Evolutionary conservation across 148 eudicot species (phyloP).

Genomic region (Silene latifolia): DNA sequence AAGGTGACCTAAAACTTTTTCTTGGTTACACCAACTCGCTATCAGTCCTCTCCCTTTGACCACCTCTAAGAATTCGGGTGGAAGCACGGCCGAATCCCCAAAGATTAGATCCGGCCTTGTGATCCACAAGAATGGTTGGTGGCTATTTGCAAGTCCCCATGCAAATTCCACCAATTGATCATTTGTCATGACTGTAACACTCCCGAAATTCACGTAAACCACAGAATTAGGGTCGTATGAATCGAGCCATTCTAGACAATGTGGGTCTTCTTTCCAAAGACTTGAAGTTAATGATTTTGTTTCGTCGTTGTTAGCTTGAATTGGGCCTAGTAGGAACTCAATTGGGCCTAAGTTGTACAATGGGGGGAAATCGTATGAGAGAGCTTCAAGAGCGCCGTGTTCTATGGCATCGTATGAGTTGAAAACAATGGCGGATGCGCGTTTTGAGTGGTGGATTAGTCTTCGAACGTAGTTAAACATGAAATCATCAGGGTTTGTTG

Average conservation of each 20-base stretch:
- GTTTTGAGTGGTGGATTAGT: not conserved
- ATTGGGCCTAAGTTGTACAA: constrained; percentile 44
- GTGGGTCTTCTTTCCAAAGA: constrained; percentile 38
- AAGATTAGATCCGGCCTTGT: constrained; percentile 24
- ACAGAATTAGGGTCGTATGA: constrained; percentile 10
- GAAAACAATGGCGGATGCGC: constrained; percentile 34
- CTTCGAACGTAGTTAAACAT: constrained; percentile 21
- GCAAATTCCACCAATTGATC: constrained; percentile 31
- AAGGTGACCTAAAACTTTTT: constrained; percentile 22
- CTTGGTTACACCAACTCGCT: constrained; percentile 32
- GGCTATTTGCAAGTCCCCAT: constrained; percentile 34
- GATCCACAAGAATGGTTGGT: constrained; percentile 28
- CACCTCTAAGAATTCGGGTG: constrained; percentile 22
- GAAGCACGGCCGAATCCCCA: constrained; percentile 12
- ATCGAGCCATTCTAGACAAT: constrained; percentile 29
- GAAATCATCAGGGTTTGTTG: constrained; percentile 35
- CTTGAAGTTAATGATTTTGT: constrained; percentile 22
- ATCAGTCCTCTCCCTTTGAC: constrained; percentile 4
- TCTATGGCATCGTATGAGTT: constrained; percentile 43
- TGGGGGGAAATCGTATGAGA: constrained; percentile 24
- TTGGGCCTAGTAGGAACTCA: constrained; percentile 14
- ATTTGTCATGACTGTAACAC: constrained; percentile 23
- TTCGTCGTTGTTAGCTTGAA: not conserved
- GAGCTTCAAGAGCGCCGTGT: constrained; percentile 18
- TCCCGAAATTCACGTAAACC: constrained; percentile 31